Base-by-base conservation (phyloP, 495 filamentous ascomycete genomes). In the Aspergillus hancockii region DNA sequence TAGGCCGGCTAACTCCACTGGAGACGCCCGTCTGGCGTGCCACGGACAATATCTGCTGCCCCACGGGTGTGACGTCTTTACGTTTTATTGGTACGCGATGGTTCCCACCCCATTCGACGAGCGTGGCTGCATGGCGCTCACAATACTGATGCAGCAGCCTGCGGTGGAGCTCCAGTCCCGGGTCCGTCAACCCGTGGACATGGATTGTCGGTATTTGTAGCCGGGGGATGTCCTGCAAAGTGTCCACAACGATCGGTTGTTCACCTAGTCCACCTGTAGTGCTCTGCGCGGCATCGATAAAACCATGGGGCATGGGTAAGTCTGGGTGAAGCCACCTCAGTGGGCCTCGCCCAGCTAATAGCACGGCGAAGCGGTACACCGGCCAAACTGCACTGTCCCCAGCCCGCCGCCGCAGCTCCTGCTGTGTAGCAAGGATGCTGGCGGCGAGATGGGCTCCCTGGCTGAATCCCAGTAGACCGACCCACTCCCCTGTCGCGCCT, bases 361-460 rank as follows among this genome's bases (percentile, higher is more conserved):
- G 54, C 8, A 88, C 74, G 0, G 38, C 71, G 54, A 73, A 73
- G 21, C 63, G 61, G 43, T 45, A 70, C 25, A 52, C 23, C 16
- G 36, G 10, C 16, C 46, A 21, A 4, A 18, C 43, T 4, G 49
- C 53, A 13, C 38, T 5, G 3, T 21, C 23, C 31, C 32, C 22
- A 54, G 51, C 41, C 23, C 60, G 49, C 23, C 60, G 49, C n/a
- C 47, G 40, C n/a, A 59, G 65, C 21, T 60, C 23, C 54, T 71
- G 72, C 52, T 73, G 65, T 1, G 55, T 54, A 18, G 57, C 61
- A 0, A 72, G 62, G 7, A 76, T n/a, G 65, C 79, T 83, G 21
- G 79, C 81, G 8, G 76, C 68, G 40, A 88, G 43, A 71, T 88
- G 88, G 18, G 85, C 87, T 21, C 87, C 86, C 69, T 90, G 73